phyloP scores from a whole-genome alignment of 2,329 filamentous ascomycete species.

The Cadophora sp. region DNA sequence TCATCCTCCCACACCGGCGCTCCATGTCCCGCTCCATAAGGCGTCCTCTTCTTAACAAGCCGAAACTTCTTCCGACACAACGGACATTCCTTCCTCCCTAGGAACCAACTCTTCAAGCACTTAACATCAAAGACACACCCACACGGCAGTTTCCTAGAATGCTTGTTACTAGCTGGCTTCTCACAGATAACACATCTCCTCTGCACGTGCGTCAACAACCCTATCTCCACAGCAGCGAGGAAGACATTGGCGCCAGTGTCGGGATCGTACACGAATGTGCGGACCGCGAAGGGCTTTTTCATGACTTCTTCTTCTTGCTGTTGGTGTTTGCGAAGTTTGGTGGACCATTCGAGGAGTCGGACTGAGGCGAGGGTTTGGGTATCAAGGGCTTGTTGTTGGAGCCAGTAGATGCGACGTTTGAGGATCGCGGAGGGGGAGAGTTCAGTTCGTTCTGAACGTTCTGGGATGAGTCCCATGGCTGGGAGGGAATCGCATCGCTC shows the following conservation, averaged over 20 bases:
- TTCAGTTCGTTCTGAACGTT: background rate
- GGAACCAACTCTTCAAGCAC: conserved; percentile 11
- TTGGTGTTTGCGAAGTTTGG: background rate
- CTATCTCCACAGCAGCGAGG: background rate
- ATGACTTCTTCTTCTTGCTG: conserved; percentile 1
- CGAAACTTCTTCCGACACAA: conserved; percentile 4
- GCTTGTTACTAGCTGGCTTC: background rate
- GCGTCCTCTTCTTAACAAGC: conserved; percentile 2
- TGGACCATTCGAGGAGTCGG: background rate
- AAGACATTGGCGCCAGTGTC: background rate
- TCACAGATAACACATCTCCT: background rate
- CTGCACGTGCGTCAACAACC: background rate
- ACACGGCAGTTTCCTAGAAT: conserved; percentile 5
- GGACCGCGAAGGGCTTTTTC: background rate
- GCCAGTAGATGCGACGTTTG: conserved; percentile 15
- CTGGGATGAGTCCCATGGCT: background rate
- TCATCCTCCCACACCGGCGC: background rate
- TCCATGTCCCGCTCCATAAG: background rate
- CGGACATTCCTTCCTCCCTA: conserved; percentile 12
- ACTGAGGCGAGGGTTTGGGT: background rate
- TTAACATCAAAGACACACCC: conserved; percentile 3
- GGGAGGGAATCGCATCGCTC: background rate
- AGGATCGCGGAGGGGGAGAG: background rate
- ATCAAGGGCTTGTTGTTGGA: background rate
- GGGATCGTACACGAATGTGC: conserved; percentile 12